Base-by-base conservation (phyloP, 2,329 filamentous ascomycete species). In the Aspergillus sp. region DNA sequence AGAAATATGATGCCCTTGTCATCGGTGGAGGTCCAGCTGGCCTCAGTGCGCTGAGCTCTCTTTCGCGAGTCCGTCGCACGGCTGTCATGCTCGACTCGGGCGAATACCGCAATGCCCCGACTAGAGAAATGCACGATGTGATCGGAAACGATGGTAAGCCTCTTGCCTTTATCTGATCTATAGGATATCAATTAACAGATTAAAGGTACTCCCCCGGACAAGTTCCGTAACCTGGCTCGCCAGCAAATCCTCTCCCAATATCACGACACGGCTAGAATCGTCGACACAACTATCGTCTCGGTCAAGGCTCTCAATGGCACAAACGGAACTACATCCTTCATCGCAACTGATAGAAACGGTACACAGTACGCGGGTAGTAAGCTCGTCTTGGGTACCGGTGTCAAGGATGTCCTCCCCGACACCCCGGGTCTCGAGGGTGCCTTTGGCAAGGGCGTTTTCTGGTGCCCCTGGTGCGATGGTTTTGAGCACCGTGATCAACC, bases 391-490 rank as follows among this genome's bases (percentile, higher is more conserved):
- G 79, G 71, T 19, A 82, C 79, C 0, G 81, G 80, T 5, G 60
- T 83, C 13, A 64, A 61, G 6, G 79, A 83, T 52, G 57, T 78
- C 26, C 61, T 83, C 2, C 78, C 81, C 1, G 19, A 45, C 0
- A 82, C 78, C 0, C 78, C 79, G 0, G 80, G 81, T 0, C 42
- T 83, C 0, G 29, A 50, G 6, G 74, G 80, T 43, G 75, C 72
- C 53, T 83, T 76, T 72, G 79, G 77, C 39, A 70, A 76, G 46
- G 81, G 80, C 5, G 74, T 83, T 40, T 83, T 66, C 63, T 83
- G 79, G 78, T 83, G 80, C 43, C 78, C 79, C 0, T 83, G 80
- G 80, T 83, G 80, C 49, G 80, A 83, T 54, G 80, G 80, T 9
- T 70, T 76, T 49, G 80, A 83, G 61, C 78, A 83, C 57, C 75